Conservation (phyloP, 169 alveolate species). For the Amoebophrya sp. region DNA sequence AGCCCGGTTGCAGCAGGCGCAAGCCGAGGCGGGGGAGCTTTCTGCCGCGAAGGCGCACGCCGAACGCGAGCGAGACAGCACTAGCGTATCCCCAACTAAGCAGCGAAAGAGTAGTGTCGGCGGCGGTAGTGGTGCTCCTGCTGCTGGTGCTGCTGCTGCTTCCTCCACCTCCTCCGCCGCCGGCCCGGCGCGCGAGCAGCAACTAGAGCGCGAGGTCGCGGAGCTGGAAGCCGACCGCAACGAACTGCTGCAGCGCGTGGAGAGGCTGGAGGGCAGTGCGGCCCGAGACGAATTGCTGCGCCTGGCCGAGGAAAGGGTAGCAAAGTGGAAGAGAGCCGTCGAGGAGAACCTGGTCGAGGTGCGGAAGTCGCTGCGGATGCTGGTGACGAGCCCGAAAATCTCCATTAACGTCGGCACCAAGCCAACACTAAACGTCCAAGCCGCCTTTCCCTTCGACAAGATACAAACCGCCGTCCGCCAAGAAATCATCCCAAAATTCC, state of each 20-base stretch:
- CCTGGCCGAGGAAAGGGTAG: not conserved
- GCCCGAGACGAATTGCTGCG: too few species aligned
- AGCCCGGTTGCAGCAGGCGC: not conserved
- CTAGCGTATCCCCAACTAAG: too few species aligned
- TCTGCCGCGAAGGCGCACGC: not conserved
- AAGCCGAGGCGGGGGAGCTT: not conserved
- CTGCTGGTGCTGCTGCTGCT: too few species aligned
- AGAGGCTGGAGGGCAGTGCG: not conserved
- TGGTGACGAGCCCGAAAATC: not conserved
- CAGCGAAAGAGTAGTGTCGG: too few species aligned
- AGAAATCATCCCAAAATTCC: not conserved
- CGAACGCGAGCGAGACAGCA: not conserved
- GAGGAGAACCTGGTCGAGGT: not conserved
- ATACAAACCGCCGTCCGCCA: not conserved
- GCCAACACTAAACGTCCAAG: not conserved
- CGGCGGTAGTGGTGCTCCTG: too few species aligned
- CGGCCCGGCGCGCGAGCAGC: too few species aligned
- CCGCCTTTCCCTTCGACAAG: not conserved
- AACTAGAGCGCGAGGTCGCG: not conserved
- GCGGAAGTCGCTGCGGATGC: not conserved
- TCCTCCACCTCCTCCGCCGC: too few species aligned
- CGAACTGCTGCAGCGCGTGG: not conserved
- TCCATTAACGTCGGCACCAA: not conserved
- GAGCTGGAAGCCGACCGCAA: not conserved
- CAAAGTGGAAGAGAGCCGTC: not conserved